phyloP scores from a whole-genome alignment of 208 protist species.

The Trypanosoma vivax region DNA sequence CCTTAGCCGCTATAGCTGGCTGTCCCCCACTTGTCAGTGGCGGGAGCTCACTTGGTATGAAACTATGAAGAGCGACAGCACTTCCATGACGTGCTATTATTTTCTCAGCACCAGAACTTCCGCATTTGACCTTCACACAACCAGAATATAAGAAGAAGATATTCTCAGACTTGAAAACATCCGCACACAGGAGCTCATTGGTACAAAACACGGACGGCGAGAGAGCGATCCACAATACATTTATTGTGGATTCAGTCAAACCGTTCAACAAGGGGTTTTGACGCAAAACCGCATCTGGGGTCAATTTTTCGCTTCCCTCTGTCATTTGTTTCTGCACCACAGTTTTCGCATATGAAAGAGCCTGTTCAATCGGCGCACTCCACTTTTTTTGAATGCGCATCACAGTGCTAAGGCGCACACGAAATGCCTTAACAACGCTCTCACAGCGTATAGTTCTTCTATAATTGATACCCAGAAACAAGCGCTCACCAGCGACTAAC shows the following conservation, averaged over 20 bases:
- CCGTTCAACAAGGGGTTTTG: constrained; percentile 36
- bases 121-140: constrained; percentile 11
- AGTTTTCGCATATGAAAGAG: constrained; percentile 25
- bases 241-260: constrained; percentile 24
- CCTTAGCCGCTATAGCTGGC: constrained; percentile 21
- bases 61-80: constrained; percentile 41
- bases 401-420: constrained; percentile 28
- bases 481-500: constrained; percentile 46
- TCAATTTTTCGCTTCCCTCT: constrained; percentile 20
- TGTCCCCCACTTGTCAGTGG: constrained; percentile 21
- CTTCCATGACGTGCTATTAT: constrained; percentile 8
- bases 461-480: constrained; percentile 41
- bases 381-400: constrained; percentile 13
- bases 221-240: constrained; percentile 34
- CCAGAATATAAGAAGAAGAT: constrained; percentile 59
- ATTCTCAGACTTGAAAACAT: constrained; percentile 48
- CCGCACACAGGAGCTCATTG: constrained; percentile 41
- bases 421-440: constrained; percentile 29
- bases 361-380: constrained; percentile 5
- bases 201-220: constrained; percentile 34
- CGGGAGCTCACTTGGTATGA: constrained; percentile 33
- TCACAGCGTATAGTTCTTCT: constrained; percentile 49
- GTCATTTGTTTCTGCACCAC: constrained; percentile 18
- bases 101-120: neutral
- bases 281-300: constrained; percentile 23